Conservation (phyloP, 257 asterid genomes). For the Solanum tacnaense region DNA sequence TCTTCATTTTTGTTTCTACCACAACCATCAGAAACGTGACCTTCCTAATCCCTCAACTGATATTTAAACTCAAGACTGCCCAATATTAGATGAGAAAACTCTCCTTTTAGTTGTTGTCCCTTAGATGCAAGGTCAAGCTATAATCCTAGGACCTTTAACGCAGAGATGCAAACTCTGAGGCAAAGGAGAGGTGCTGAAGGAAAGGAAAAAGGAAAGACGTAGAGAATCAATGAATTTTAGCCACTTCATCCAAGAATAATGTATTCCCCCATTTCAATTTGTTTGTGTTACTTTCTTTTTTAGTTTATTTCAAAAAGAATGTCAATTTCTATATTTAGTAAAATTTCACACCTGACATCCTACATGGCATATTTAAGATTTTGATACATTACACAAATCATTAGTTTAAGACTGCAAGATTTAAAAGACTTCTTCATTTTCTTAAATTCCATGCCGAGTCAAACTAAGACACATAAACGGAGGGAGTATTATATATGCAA, state of each 20-base stretch:
- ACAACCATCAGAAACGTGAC: not conserved
- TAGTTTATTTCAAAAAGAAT: too few relatives aligned
- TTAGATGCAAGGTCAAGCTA: not conserved
- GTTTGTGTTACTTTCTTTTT: not conserved
- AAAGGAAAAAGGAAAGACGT: not conserved
- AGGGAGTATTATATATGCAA: not conserved
- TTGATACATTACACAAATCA: not conserved
- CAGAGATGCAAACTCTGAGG: not conserved
- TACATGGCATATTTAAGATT: not conserved
- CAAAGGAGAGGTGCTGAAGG: not conserved
- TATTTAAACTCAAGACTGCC: not conserved
- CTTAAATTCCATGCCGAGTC: not conserved
- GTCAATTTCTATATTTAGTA: not conserved
- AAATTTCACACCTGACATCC: not conserved
- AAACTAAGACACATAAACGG: not conserved
- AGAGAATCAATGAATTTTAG: not conserved
- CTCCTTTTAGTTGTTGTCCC: not conserved
- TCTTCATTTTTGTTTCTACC: not conserved
- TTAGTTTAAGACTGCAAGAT: not conserved
- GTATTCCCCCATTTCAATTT: not conserved
- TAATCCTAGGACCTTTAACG: not conserved
- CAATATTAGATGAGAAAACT: not conserved
- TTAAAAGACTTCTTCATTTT: not conserved
- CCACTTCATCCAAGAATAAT: not conserved
- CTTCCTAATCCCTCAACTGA: not conserved